Base-by-base conservation (phyloP, 2,329 filamentous ascomycete species). In the Colletotrichum tofieldiae region DNA sequence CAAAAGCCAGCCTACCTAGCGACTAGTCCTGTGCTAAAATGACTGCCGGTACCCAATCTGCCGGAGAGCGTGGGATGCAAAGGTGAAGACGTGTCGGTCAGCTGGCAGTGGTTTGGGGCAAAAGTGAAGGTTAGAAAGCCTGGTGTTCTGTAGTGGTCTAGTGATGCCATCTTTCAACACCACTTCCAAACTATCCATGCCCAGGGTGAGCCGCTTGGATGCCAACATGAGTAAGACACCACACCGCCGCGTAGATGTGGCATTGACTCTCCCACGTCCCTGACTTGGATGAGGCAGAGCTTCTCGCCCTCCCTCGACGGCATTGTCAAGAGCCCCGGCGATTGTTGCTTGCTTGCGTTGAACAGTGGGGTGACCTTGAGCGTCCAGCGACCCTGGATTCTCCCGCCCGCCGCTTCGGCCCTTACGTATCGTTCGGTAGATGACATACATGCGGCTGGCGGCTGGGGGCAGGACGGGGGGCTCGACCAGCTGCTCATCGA, bases 401-500 rank as follows among this genome's bases (percentile, higher is more conserved):
- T 35, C n/a, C 45, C 43, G 14, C 41, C 51, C 39, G 58, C 41
- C 39, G 61, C 59, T 52, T 45, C 43, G 47, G 43, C 32, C 51
- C 52, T 63, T 65, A 47, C n/a, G 60, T 45, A 59, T 59, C 64
- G 39, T 43, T 67, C 68, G 68, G 68, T 67, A 71, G 64, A 71
- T 68, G 68, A 71, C 68, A 71, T 68, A 71, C 68, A 67, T 67
- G 49, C 68, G 47, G 64, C 56, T 67, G 64, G 20, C 43, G 45
- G 20, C 59, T 47, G 32, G 60, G 41, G 54, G 29, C 64, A 61
- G 23, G 37, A 41, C 56, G 35, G 55, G 45, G 51, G 61, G 47
- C 37, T 47, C 35, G 18, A 45, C 41, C 58, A 59, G 51, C 26
- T 54, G 45, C 65, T 41, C 51, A 60, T 54, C 58, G 20, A 52